Conservation (phyloP, 164 flowering plant genomes). For the Brasenia schreberi region DNA sequence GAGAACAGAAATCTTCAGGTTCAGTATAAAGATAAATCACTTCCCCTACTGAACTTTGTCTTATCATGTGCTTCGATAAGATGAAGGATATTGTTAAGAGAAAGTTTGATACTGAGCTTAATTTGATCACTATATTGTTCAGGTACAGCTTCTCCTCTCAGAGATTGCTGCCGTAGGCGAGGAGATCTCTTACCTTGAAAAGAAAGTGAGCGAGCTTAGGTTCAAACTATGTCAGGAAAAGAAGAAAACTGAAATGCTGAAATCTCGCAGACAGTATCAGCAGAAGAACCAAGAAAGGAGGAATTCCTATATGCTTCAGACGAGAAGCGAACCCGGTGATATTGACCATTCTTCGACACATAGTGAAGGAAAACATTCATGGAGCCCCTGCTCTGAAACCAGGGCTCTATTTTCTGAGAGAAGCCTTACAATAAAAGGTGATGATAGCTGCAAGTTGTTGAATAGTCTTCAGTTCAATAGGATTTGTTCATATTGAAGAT, state of each 20-base stretch:
- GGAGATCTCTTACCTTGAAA: slow-evolving; percentile 9
- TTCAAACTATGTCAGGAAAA: slow-evolving; percentile 5
- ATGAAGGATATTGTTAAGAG: too few relatives aligned
- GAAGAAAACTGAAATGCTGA: neutral
- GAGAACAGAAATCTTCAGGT: too few relatives aligned
- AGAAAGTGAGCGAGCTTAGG: slow-evolving; percentile 7
- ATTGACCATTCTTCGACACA: neutral
- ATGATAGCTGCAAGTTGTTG: neutral
- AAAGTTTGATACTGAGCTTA: neutral
- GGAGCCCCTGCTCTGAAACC: slow-evolving; percentile 35
- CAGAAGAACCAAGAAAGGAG: neutral
- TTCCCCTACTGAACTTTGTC: too few relatives aligned
- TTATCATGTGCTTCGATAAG: too few relatives aligned
- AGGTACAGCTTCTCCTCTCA: slow-evolving; percentile 7
- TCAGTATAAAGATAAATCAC: too few relatives aligned
- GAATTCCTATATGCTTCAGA: neutral
- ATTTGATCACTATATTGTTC: slow-evolving; percentile 1
- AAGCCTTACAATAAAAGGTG: neutral
- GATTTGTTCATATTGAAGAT: too few relatives aligned
- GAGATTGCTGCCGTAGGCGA: slow-evolving; percentile 9
- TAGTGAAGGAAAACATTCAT: slow-evolving; percentile 28
- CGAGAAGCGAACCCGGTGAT: neutral
- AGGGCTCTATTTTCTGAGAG: neutral
- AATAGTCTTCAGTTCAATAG: too few relatives aligned
- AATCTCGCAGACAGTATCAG: neutral